These are phyloP conservation scores for Ceratobasidium sp. DNA, from an alignment of 1,284 basidiomycete genomes.

Conservation along the genomic window DNA sequence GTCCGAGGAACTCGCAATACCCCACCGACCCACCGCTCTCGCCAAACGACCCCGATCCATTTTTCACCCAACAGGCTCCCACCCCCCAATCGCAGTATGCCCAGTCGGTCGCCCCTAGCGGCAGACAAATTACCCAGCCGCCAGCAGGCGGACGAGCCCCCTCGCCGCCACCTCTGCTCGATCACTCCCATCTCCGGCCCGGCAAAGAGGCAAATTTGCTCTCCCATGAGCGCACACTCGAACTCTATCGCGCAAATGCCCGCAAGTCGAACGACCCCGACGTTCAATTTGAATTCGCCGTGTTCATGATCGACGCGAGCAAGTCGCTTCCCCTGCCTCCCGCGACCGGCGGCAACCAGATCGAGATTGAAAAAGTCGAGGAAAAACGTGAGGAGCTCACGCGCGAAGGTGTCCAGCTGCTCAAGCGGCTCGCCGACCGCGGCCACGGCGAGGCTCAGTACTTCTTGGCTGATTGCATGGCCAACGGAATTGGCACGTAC, in stretches of 20 bases:
- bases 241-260: conserved; percentile 95
- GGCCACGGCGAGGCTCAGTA: conserved; percentile 96
- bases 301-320: conserved; percentile 97
- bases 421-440: conserved; percentile 91
- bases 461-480: conserved; percentile 96
- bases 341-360: conserved; percentile 63
- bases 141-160: conserved; percentile 19
- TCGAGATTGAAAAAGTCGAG: conserved; percentile 78
- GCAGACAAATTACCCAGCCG: conserved; percentile 18
- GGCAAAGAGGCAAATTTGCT: conserved; percentile 92
- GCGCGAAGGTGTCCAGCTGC: conserved; percentile 82
- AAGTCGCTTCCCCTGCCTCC: conserved; percentile 82
- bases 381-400: conserved; percentile 87
- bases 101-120: conserved; percentile 17
- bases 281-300: conserved; percentile 96
- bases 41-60: conserved; percentile 31
- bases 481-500: conserved; percentile 92
- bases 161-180: conserved; percentile 60
- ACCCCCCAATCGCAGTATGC: conserved; percentile 13
- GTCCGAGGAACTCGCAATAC: conserved; percentile 2
- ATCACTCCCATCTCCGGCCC: conserved; percentile 93
- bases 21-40: conserved; percentile 23
- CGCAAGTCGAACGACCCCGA: conserved; percentile 99
- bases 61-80: conserved; percentile 24
- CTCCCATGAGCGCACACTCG: conserved; percentile 93